Conservation (phyloP, 495 filamentous ascomycete species). For the Choiromyces venosus region DNA sequence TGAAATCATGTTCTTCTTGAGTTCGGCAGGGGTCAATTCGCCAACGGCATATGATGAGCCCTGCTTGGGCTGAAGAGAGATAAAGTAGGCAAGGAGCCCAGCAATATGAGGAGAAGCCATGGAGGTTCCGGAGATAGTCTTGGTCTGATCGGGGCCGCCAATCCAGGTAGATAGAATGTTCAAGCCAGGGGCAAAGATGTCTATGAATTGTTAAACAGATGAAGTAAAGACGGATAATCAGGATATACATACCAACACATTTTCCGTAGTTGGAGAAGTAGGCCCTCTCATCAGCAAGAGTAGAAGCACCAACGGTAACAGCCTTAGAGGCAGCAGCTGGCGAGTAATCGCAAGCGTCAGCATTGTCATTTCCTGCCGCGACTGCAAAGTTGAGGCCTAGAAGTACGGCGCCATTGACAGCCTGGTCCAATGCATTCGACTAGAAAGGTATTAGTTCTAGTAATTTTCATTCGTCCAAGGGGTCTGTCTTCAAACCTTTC, state of each 20-base stretch:
- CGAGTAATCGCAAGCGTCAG: conserved; percentile 99
- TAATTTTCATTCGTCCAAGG: neutral
- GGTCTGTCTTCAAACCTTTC: conserved; percentile 56
- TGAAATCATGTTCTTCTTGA: conserved; percentile 80
- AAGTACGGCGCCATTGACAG: conserved; percentile 87
- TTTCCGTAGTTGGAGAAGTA: conserved; percentile 99
- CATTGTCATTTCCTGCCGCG: conserved; percentile 96
- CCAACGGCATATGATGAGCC: conserved; percentile 87
- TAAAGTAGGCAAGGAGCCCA: conserved; percentile 93
- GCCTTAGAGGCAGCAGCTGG: conserved; percentile 88
- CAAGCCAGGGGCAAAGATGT: conserved; percentile 96
- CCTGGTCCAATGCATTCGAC: conserved; percentile 78
- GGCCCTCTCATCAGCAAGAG: conserved; percentile 86
- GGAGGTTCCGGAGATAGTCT: conserved; percentile 98
- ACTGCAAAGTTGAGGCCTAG: conserved; percentile 95
- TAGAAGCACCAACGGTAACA: conserved; percentile 93
- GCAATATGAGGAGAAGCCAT: conserved; percentile 98
- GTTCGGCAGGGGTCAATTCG: conserved; percentile 83
- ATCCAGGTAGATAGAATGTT: conserved; percentile 98
- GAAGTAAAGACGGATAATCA: neutral
- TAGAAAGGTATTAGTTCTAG: conserved; percentile 13
- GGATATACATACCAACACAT: conserved; percentile 58
- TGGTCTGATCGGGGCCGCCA: conserved; percentile 84
- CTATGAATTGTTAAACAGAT: conserved; percentile 35
- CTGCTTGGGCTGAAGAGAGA: conserved; percentile 84